phyloP scores from a whole-genome alignment of 805 yeast genomes.

The Cyberlindnera suaveolens region DNA sequence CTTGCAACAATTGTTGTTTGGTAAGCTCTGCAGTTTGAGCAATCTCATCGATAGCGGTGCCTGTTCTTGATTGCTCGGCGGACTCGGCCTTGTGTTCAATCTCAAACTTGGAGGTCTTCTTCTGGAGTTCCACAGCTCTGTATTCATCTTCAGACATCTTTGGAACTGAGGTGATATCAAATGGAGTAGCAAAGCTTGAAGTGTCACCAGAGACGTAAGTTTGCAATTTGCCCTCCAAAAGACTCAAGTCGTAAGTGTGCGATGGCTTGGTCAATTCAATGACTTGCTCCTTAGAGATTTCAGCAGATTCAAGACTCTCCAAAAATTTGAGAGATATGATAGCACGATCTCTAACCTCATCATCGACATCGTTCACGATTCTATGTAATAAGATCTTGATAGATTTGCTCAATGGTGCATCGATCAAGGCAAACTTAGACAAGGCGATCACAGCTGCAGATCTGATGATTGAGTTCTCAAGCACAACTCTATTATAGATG shows the following conservation, averaged over 20 bases:
- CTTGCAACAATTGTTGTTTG: slow-evolving; percentile 65
- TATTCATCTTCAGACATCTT: slow-evolving; percentile 59
- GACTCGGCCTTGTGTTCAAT: slow-evolving; percentile 20
- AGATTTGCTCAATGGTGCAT: slow-evolving; percentile 57
- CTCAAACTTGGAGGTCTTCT: slow-evolving; percentile 34
- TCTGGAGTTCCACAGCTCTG: slow-evolving; percentile 55
- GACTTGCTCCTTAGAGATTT: slow-evolving; percentile 28
- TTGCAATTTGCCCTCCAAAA: slow-evolving; percentile 73
- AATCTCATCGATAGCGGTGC: slow-evolving; percentile 9
- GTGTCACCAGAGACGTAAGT: slow-evolving; percentile 50
- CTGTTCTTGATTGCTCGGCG: slow-evolving; percentile 1
- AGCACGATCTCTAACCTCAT: slow-evolving; percentile 97
- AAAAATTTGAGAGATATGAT: slow-evolving; percentile 74
- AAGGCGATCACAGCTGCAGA: slow-evolving; percentile 93
- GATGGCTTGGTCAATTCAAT: slow-evolving; percentile 59
- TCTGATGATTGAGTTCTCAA: slow-evolving; percentile 91
- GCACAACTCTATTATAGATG: slow-evolving; percentile 92
- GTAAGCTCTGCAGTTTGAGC: slow-evolving; percentile 28
- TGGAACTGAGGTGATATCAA: slow-evolving; percentile 68
- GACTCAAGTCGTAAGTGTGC: slow-evolving; percentile 62
- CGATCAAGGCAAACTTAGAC: slow-evolving; percentile 80
- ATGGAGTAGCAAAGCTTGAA: slow-evolving; percentile 42
- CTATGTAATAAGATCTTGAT: slow-evolving; percentile 72
- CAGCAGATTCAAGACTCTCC: slow-evolving; percentile 28
- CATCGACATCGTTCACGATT: slow-evolving; percentile 85